Evolutionary conservation across 2,329 filamentous ascomycete genomes (phyloP).

Genomic region (Myriosclerotinia scirpicola): DNA sequence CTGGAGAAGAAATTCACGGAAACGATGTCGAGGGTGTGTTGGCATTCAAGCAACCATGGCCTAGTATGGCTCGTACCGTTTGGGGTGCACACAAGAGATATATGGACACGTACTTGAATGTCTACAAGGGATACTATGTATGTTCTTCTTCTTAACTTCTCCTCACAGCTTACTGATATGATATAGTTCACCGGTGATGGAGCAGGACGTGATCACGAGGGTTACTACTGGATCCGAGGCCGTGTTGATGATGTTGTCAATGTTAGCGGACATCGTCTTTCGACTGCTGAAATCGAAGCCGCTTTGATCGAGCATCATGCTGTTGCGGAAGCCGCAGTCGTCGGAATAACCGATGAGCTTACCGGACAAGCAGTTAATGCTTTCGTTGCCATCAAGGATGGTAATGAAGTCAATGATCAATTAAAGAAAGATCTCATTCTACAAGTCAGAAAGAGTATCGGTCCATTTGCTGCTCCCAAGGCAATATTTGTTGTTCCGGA

Average conservation of each 20-base stretch:
- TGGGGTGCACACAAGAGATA: slow-evolving; percentile 98
- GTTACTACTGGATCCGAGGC: slow-evolving; percentile 99
- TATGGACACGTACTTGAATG: slow-evolving; percentile 97
- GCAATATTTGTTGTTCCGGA: slow-evolving; percentile 88
- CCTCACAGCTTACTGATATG: slow-evolving; percentile 25
- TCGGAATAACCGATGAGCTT: slow-evolving; percentile 88
- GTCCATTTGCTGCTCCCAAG: slow-evolving; percentile 95
- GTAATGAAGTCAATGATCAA: slow-evolving; percentile 71
- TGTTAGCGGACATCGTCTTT: slow-evolving; percentile 92
- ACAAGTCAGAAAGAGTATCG: slow-evolving; percentile 96
- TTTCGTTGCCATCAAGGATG: slow-evolving; percentile 90
- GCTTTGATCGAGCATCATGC: slow-evolving; percentile 88
- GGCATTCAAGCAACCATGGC: slow-evolving; percentile 72
- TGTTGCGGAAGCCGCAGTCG: slow-evolving; percentile 92
- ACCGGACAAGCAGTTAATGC: slow-evolving; percentile 97
- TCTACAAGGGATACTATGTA: slow-evolving; percentile 98
- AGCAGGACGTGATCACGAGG: slow-evolving; percentile 92
- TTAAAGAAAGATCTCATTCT: slow-evolving; percentile 90
- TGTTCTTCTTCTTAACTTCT: slow-evolving; percentile 44
- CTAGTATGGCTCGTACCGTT: slow-evolving; percentile 96
- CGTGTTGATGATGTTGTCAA: slow-evolving; percentile 99
- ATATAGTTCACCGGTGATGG: slow-evolving; percentile 84
- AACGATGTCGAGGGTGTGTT: slow-evolving; percentile 98
- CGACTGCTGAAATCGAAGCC: slow-evolving; percentile 96
- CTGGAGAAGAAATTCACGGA: slow-evolving; percentile 86